Base-by-base conservation (phyloP, 352 stramenopile species). In the Phytophthora parvispora region DNA sequence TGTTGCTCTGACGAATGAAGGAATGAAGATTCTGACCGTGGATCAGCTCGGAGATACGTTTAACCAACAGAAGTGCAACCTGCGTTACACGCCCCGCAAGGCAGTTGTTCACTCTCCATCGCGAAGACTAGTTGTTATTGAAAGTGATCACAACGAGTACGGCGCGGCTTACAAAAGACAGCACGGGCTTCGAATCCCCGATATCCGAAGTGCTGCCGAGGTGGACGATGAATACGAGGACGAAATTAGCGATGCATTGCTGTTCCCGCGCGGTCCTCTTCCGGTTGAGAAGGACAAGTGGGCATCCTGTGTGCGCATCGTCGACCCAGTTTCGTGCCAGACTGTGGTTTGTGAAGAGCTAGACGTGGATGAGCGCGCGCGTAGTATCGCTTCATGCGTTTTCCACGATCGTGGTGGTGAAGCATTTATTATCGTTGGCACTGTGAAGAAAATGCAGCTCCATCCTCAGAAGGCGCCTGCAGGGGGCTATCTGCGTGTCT, bases 61-160 rank as follows among this genome's bases (percentile, higher is more conserved):
- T 74, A 99, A 99, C 75, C 95, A 99, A 60, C 97, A 98, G 53
- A 95, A 93, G 62, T 78, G 98, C 4, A 89, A 94, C 42, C 78
- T 99, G n/a, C 85, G 97, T 16, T 99, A 99, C 80, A 99, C 98
- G 4, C 98, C 98, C 40, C 94, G 98, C 51, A 91, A 97, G 74
- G 98, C 99, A 49, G 94, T 98, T 3, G 72, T 99, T 9, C 84
- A 99, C 49, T 89, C 89, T 8, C 72, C 84, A 13, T 92, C 86
- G 9, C 80, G 94, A 56, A 83, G 97, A 45, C 75, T 99, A 3
- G 84, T 99, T 34, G 78, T 99, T n/a, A 94, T 99, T 56, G 98
- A 99, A 81, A 98, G 91, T 48, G 98, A 99, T 72, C 95, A 98
- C 74, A 99, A 99, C 73, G 95, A 99, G 45, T 98, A 94, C 60